Percentiles rank a stretch among this genome's conserved stretches.
Conservation (phyloP, 345 rosid species). For the Eucalyptus urophylla region DNA sequence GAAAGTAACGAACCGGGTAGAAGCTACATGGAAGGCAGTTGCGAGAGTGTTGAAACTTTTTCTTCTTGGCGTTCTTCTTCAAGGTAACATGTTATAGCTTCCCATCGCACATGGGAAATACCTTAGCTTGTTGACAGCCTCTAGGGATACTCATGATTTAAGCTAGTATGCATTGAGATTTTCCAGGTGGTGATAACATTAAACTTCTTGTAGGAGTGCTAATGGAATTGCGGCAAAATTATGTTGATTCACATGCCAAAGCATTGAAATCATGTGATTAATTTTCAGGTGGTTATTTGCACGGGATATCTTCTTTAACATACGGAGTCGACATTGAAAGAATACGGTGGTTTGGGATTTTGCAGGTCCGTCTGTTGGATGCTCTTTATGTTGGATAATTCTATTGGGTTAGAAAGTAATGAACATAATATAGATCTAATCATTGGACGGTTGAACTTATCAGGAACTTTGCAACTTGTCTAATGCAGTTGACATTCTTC, state of each 20-base stretch:
- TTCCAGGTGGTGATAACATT: background rate
- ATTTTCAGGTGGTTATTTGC: constrained; percentile 33
- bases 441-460: background rate
- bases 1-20: constrained; percentile 22
- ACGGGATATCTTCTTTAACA: constrained; percentile 24
- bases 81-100: constrained; percentile 11
- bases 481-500: background rate
- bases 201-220: background rate
- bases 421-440: background rate
- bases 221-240: background rate
- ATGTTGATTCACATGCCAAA: background rate
- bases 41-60: constrained; percentile 23
- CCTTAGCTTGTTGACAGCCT: background rate
- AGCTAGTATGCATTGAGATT: background rate
- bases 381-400: background rate
- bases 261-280: background rate
- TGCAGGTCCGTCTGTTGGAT: constrained; percentile 15
- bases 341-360: constrained; percentile 37
- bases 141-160: background rate
- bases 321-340: constrained; percentile 31
- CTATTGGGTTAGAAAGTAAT: background rate
- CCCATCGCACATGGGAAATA: background rate
- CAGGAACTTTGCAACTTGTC: background rate
- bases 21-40: constrained; percentile 21
- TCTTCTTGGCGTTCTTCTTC: constrained; percentile 28